These are phyloP conservation scores for Tripterygium wilfordii DNA, from an alignment of 177 flowering plant genomes.

Conservation along the genomic window DNA sequence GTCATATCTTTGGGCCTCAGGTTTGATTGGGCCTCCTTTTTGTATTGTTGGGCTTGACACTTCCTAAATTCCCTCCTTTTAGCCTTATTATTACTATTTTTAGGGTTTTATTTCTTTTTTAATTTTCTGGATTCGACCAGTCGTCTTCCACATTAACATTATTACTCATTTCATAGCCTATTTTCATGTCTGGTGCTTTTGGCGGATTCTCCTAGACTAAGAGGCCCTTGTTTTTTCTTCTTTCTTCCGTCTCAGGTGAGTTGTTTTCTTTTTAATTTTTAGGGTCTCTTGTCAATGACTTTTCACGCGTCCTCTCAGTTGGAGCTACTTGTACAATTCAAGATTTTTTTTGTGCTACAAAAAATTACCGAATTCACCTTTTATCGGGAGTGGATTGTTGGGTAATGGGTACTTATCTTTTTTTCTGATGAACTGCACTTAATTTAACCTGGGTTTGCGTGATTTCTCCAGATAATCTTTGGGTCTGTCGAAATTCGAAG, in stretches of 20 bases:
- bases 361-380: no score
- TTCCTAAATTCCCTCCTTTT: no score
- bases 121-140: no score
- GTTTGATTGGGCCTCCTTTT: no score
- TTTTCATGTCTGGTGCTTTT: conserved; percentile 3
- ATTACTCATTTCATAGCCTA: background rate
- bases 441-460: conserved; percentile 9
- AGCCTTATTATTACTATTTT: no score
- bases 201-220: conserved; percentile 12
- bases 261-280: background rate
- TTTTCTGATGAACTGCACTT: background rate
- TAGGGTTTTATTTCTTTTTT: background rate
- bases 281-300: no score
- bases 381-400: conserved; percentile 3
- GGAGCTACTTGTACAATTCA: no score
- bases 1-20: no score
- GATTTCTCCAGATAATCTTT: conserved; percentile 10
- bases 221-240: background rate
- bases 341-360: no score
- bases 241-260: background rate
- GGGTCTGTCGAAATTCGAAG: background rate
- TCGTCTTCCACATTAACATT: no score
- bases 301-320: no score
- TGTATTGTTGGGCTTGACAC: no score
- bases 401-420: conserved; percentile 7